Conservation (phyloP, 805 yeast genomes). For the Suhomyces sp. region DNA sequence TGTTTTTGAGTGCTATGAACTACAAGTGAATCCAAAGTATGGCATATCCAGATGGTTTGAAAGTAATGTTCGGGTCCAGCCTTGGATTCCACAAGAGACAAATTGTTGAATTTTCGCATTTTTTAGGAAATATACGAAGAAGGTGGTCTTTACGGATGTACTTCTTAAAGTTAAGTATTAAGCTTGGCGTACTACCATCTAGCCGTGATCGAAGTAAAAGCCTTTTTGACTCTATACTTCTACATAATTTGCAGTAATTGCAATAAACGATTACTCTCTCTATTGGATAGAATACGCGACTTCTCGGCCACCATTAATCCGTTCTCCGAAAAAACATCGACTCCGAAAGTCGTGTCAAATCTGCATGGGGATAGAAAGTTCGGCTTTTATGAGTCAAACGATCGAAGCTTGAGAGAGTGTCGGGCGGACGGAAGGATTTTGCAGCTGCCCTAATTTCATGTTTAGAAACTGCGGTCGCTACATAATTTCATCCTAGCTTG, state of each 20-base stretch:
- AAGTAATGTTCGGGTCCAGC: neutral
- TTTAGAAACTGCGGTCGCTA: neutral
- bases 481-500: neutral
- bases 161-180: neutral
- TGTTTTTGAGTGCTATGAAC: constrained; percentile 39
- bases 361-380: neutral
- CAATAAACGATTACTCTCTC: neutral
- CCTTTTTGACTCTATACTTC: neutral
- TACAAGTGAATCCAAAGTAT: constrained; percentile 37
- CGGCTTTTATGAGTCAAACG: neutral
- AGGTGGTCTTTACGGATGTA: neutral
- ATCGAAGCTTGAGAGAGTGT: neutral
- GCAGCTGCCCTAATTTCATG: neutral
- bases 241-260: neutral
- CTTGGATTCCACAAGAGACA: neutral
- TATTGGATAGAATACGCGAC: neutral
- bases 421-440: neutral
- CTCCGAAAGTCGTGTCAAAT: neutral
- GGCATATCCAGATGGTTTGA: constrained; percentile 50
- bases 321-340: neutral
- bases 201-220: neutral
- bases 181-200: neutral
- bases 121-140: neutral
- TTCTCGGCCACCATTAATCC: neutral
- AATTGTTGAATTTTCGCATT: neutral